These are phyloP conservation scores for Aspergillus fijiensis DNA, from an alignment of 2,329 filamentous ascomycete species.

Conservation along the genomic window DNA sequence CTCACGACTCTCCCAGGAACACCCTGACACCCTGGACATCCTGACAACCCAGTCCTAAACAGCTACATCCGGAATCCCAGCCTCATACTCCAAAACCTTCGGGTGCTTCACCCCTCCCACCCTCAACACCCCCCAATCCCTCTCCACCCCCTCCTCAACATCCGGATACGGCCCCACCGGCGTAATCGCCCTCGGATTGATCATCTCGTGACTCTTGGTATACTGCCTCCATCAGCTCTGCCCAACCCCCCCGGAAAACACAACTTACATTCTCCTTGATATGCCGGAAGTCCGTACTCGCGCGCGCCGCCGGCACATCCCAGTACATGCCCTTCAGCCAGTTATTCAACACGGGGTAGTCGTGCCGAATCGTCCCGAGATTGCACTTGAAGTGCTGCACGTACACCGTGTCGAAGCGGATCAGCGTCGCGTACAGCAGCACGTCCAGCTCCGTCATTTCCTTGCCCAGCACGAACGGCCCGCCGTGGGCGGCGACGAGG, in stretches of 20 bases:
- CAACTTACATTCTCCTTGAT: slow-evolving; percentile 61
- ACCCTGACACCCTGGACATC: not conserved
- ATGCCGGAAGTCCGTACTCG: slow-evolving; percentile 64
- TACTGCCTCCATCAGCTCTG: slow-evolving; percentile 30
- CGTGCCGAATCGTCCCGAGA: slow-evolving; percentile 58
- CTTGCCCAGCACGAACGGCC: slow-evolving; percentile 58
- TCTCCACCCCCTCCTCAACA: slow-evolving; percentile 54
- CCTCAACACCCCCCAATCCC: slow-evolving; percentile 50
- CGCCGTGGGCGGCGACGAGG: slow-evolving; percentile 46
- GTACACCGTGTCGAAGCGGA: slow-evolving; percentile 63
- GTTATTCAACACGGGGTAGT: slow-evolving; percentile 61
- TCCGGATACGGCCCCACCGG: slow-evolving; percentile 61
- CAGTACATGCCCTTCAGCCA: slow-evolving; percentile 63
- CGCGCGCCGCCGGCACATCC: slow-evolving; percentile 54
- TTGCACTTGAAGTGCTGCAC: slow-evolving; percentile 69
- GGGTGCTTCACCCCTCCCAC: slow-evolving; percentile 24
- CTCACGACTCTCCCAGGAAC: too few species aligned
- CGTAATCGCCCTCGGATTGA: slow-evolving; percentile 64
- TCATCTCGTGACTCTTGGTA: slow-evolving; percentile 59
- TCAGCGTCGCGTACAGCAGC: slow-evolving; percentile 56
- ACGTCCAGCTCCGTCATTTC: slow-evolving; percentile 61
- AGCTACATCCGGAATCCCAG: not conserved
- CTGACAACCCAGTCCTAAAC: not conserved
- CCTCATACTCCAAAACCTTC: slow-evolving; percentile 11
- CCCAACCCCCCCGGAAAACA: slow-evolving; percentile 26